Conservation (phyloP, 768 basidiomycete genomes). For the Chalciporus piperatus region DNA sequence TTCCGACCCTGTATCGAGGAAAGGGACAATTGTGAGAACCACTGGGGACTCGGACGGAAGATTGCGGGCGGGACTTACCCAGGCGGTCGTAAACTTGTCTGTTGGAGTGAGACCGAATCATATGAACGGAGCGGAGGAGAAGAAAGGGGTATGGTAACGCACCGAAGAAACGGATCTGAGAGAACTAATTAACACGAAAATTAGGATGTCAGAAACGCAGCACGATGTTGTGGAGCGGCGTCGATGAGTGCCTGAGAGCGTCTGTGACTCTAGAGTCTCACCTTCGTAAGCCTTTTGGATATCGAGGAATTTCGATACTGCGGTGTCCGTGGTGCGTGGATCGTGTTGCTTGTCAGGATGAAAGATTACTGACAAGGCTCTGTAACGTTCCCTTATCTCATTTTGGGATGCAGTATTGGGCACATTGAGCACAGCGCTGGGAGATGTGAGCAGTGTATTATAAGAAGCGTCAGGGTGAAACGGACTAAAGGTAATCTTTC, state of each 20-base stretch:
- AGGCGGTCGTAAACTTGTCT: slow-evolving; percentile 76
- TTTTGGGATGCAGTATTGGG: slow-evolving; percentile 56
- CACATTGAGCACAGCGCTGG: slow-evolving; percentile 66
- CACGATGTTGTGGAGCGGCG: not conserved
- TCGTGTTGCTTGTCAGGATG: slow-evolving; percentile 84
- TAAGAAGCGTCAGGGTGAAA: not conserved
- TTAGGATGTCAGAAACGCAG: not conserved
- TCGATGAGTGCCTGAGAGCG: not conserved
- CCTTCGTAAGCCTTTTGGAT: slow-evolving; percentile 85
- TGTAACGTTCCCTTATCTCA: slow-evolving; percentile 75
- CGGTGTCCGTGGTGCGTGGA: slow-evolving; percentile 51
- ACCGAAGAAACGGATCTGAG: slow-evolving; percentile 71
- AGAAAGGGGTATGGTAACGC: slow-evolving; percentile 19
- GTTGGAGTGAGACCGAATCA: slow-evolving; percentile 9
- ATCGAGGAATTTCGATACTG: slow-evolving; percentile 66
- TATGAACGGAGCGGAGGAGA: slow-evolving; percentile 5
- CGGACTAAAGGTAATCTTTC: slow-evolving; percentile 30
- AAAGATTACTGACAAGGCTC: slow-evolving; percentile 68
- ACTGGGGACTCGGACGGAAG: not conserved
- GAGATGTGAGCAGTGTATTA: not conserved
- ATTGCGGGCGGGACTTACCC: slow-evolving; percentile 39
- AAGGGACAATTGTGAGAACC: slow-evolving; percentile 12
- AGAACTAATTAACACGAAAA: slow-evolving; percentile 44
- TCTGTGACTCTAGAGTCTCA: slow-evolving; percentile 24
- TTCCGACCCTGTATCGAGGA: slow-evolving; percentile 29